phyloP scores from a whole-genome alignment of 441 rosid species.

The Raphanus hybrid region DNA sequence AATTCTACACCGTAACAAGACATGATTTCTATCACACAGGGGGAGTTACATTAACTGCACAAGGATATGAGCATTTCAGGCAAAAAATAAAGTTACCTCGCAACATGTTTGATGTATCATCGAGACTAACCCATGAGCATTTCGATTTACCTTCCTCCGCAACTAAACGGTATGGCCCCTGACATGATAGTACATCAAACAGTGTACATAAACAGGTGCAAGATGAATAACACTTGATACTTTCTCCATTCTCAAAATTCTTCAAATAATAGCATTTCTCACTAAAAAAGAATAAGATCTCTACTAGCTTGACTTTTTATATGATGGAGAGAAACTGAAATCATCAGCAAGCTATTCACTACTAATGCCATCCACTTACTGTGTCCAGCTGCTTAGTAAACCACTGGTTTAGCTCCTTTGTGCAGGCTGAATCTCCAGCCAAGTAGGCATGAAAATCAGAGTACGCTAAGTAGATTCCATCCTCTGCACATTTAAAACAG shows the following conservation, averaged over 20 bases:
- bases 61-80: background rate
- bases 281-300: constrained; percentile 17
- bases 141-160: constrained; percentile 99
- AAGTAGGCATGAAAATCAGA: constrained; percentile 90
- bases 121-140: constrained; percentile 98
- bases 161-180: constrained; percentile 96
- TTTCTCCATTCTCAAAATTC: constrained; percentile 18
- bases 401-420: constrained; percentile 90
- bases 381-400: constrained; percentile 89
- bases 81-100: constrained; percentile 63
- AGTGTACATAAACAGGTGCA: constrained; percentile 12
- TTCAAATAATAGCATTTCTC: constrained; percentile 11
- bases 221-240: constrained; percentile 9
- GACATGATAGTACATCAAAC: constrained; percentile 40
- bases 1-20: constrained; percentile 11
- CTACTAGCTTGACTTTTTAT: background rate
- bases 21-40: background rate
- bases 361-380: constrained; percentile 50
- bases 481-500: constrained; percentile 58
- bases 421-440: constrained; percentile 84
- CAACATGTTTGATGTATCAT: constrained; percentile 78
- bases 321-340: constrained; percentile 7
- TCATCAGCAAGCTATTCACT: constrained; percentile 23
- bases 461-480: constrained; percentile 85
- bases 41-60: background rate